Evolutionary conservation across 108 stramenopile genomes (phyloP), one percentile per base, ranked within the genome.

Genomic region (Discostella stelligeroides): DNA sequence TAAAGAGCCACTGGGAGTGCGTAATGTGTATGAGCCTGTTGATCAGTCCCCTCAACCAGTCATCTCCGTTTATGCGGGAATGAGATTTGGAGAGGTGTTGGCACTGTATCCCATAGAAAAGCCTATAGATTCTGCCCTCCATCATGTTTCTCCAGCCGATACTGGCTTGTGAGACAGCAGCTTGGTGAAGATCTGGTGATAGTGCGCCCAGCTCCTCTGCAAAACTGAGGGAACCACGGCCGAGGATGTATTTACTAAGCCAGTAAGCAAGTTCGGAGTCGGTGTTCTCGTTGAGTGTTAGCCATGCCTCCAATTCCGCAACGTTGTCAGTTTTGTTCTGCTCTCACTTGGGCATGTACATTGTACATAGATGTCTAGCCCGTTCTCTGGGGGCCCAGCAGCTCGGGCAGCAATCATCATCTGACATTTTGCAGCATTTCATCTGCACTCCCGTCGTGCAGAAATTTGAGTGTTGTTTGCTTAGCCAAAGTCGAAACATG

Each of bases 331-430:
- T 9, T 7, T 40, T 9, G 40, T 9, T 9, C 10, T 7, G 8
- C 40, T 10, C 10, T 10, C 10, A 40, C 10, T 10, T 40, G 40
- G 40, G 40, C 40, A 40, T 40, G 8, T 40, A 10, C n/a, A n/a
- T n/a, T n/a, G n/a, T n/a, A n/a, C 10, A 9, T 7, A 40, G 40
- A 40, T 10, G 40, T 9, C 8, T 9, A 40, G 40, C 40, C 7
- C 8, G 7, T 10, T 40, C 40, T 45, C 30, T 34, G 38, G 38
- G 48, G 29, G 43, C n/a, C n/a, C n/a, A n/a, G n/a, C n/a, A n/a
- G n/a, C n/a, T n/a, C n/a, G n/a, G n/a, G n/a, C n/a, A n/a, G 42
- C 71, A 49, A 6, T 70, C 49, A 37, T 78, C 71, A 20, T 23
- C 71, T 10, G 63, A 29, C 2, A 53, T 40, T 1, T 65, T 12